A percentile compares a stretch with the other conserved stretches of the same genome.
Conservation (phyloP, 495 filamentous ascomycete species). For the Schizothecium vesticola region DNA sequence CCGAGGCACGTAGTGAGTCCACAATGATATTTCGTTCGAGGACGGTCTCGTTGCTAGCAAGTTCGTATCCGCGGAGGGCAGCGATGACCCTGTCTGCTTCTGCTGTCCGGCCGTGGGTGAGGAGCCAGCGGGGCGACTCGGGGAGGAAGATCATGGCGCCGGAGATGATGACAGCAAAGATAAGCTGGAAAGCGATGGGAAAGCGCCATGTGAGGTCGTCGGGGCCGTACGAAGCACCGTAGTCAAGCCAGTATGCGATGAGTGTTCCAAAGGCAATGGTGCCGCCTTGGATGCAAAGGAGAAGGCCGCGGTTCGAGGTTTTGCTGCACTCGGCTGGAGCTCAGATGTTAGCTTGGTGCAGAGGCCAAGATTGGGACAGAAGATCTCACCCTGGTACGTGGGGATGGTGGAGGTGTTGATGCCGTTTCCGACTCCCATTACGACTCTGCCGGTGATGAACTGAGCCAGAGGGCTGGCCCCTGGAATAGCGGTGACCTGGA, state of each 20-base stretch:
- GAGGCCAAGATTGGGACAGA: background rate
- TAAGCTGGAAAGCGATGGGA: constrained; percentile 75
- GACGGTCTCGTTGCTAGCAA: constrained; percentile 50
- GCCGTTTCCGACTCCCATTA: constrained; percentile 73
- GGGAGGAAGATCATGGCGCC: constrained; percentile 62
- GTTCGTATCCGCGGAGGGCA: constrained; percentile 56
- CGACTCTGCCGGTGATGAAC: constrained; percentile 67
- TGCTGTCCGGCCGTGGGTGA: constrained; percentile 59
- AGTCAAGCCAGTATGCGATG: constrained; percentile 82
- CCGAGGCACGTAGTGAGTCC: constrained; percentile 61
- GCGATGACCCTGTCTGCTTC: constrained; percentile 67
- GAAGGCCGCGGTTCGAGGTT: constrained; percentile 69
- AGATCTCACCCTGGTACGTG: constrained; percentile 65
- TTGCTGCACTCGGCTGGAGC: constrained; percentile 56
- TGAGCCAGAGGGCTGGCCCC: constrained; percentile 48
- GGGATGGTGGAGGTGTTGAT: constrained; percentile 76
- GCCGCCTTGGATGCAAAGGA: constrained; percentile 81
- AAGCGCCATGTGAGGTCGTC: constrained; percentile 67
- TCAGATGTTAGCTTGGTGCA: background rate
- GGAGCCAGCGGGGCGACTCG: constrained; percentile 72
- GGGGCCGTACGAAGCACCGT: constrained; percentile 65
- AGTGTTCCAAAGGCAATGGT: constrained; percentile 73
- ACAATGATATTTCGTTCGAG: constrained; percentile 58
- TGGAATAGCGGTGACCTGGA: constrained; percentile 55
- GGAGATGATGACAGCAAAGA: constrained; percentile 65